These are phyloP conservation scores for Cryphonectria japonica DNA, from an alignment of 2,329 filamentous ascomycete species.

Conservation along the genomic window DNA sequence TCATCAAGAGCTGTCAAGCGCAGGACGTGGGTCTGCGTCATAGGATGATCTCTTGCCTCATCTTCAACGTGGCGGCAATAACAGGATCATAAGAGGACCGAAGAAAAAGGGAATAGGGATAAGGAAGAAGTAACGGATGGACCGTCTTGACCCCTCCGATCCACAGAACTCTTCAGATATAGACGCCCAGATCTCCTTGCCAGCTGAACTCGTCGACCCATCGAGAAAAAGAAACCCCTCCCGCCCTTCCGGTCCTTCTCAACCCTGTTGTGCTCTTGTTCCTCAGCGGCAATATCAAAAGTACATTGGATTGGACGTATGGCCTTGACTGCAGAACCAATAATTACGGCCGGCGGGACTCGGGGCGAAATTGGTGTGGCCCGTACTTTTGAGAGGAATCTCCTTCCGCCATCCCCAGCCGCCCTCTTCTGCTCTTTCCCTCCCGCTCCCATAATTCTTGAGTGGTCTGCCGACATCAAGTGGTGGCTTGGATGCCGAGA, in stretches of 20 bases:
- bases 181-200: background rate
- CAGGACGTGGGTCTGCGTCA: background rate
- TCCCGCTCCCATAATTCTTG: background rate
- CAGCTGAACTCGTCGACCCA: background rate
- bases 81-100: background rate
- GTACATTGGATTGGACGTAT: background rate
- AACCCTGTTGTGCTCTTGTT: background rate
- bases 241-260: background rate
- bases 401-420: background rate
- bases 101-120: background rate
- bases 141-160: background rate
- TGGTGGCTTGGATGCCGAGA: background rate
- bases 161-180: background rate
- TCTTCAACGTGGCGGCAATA: background rate
- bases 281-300: background rate
- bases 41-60: background rate
- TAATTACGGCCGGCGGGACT: background rate
- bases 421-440: background rate
- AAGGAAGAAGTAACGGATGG: background rate
- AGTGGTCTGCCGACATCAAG: background rate
- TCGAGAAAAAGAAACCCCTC: background rate
- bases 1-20: background rate
- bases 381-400: background rate
- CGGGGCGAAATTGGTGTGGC: background rate
- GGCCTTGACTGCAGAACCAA: background rate